Evolutionary conservation across 352 stramenopile genomes (phyloP), one percentile per base, ranked within the genome.

Genomic region (Phytophthora megakarya): DNA sequence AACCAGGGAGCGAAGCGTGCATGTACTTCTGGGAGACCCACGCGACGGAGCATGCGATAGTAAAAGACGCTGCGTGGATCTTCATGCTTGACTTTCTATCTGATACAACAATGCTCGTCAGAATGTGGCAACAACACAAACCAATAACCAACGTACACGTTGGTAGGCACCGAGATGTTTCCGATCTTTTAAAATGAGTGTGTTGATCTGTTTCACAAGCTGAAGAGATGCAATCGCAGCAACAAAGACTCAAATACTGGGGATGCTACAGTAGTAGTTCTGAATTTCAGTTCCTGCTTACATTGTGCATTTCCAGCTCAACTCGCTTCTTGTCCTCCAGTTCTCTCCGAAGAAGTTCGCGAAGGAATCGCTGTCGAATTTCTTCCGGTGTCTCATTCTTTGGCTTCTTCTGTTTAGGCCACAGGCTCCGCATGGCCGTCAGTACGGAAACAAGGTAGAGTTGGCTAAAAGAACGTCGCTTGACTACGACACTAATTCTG

Each of bases 1-100:
- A 92, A 92, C 83, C 81, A 92, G 28, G 83, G 83, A 25, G 81
- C 83, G 42, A 88, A 92, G 16, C 79, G 83, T 38, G 83, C 81
- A 75, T 92, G 83, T 11, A 90, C 67, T 55, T 89, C 79, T 3
- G 81, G 83, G 5, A 92, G 67, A 3, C 83, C 83, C 5, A 89
- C 72, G 30, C 83, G 83, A 7, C 81, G 83, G 33, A 92, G 76
- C 83, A 92, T 92, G 53, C 75, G 72, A 55, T 89, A 90, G 65
- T 92, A 92, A 45, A 89, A 90, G 23, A 84, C 70, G 28, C 76
- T 88, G 22, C 83, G 79, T 3, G 81, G 76, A 43, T 90, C 81
- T 56, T 92, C 81, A 53, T 84, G 62, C n/a, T 80, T 82, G 59
- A 70, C 77, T 70, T 73, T 79, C 83, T 92, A 44, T 46, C 46